Conservation (phyloP, 2,329 filamentous ascomycete genomes). For the Sphaerulina musiva region DNA sequence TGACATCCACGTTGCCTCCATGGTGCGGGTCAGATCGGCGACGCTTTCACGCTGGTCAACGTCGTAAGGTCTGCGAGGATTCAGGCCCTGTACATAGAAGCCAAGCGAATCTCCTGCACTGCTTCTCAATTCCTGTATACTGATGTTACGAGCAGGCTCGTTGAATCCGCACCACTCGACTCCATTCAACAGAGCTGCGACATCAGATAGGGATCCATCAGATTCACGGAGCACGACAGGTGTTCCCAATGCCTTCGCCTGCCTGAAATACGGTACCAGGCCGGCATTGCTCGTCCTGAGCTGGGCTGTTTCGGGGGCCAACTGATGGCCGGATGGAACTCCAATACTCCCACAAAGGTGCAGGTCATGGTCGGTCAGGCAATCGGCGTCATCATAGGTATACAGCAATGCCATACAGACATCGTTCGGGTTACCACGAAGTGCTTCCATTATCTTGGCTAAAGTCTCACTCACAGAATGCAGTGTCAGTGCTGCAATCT, state of each 20-base stretch:
- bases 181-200: conserved; percentile 12
- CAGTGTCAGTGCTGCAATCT: background rate
- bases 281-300: conserved; percentile 10
- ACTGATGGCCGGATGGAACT: conserved; percentile 11
- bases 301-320: conserved; percentile 7
- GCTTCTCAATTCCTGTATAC: conserved; percentile 4
- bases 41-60: conserved; percentile 10
- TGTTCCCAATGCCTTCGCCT: conserved; percentile 3
- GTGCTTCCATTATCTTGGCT: conserved; percentile 9
- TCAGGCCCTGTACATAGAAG: conserved; percentile 23
- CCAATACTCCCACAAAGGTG: conserved; percentile 6
- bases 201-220: conserved; percentile 2
- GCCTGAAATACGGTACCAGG: conserved; percentile 11
- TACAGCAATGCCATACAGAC: conserved; percentile 16
- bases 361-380: conserved; percentile 4
- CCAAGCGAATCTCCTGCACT: conserved; percentile 9
- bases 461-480: conserved; percentile 7
- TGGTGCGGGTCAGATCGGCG: conserved; percentile 12
- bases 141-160: conserved; percentile 15
- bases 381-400: conserved; percentile 13
- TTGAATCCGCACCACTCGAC: conserved; percentile 22
- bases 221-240: conserved; percentile 4
- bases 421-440: conserved; percentile 16
- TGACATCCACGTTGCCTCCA: conserved; percentile 18
- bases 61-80: conserved; percentile 23